These are phyloP conservation scores for Podaxis pistillaris DNA, from an alignment of 768 basidiomycete genomes.

Conservation along the genomic window DNA sequence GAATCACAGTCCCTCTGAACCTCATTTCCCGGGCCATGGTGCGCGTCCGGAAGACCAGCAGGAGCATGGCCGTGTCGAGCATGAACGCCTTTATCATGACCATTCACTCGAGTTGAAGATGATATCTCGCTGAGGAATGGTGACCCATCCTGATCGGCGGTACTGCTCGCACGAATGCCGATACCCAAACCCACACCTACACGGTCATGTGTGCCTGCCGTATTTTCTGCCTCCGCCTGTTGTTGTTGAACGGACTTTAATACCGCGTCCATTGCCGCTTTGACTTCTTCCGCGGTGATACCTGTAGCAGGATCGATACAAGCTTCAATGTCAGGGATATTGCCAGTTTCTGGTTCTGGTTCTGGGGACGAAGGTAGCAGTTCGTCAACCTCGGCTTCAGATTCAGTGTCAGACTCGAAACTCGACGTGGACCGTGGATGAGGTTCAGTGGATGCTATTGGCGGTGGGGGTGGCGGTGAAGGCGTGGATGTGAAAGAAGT, in stretches of 20 bases:
- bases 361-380: constrained; percentile 10
- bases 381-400: constrained; percentile 7
- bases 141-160: constrained; percentile 8
- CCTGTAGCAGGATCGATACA: constrained; percentile 15
- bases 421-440: neutral
- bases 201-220: neutral
- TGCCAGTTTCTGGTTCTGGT: constrained; percentile 5
- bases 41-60: neutral
- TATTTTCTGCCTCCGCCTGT: neutral
- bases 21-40: neutral
- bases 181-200: neutral
- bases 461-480: neutral
- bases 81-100: neutral
- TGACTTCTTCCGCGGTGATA: constrained; percentile 16
- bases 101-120: constrained; percentile 5
- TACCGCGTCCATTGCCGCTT: constrained; percentile 15
- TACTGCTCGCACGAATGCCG: constrained; percentile 1
- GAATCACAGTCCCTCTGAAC: neutral
- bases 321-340: constrained; percentile 6
- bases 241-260: constrained; percentile 8
- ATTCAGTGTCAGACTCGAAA: neutral
- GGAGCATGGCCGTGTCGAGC: neutral
- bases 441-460: neutral
- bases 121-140: constrained; percentile 12
- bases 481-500: neutral